Evolutionary conservation across 23 red algal species (phyloP).

Genomic region (Chondrus crispus): DNA sequence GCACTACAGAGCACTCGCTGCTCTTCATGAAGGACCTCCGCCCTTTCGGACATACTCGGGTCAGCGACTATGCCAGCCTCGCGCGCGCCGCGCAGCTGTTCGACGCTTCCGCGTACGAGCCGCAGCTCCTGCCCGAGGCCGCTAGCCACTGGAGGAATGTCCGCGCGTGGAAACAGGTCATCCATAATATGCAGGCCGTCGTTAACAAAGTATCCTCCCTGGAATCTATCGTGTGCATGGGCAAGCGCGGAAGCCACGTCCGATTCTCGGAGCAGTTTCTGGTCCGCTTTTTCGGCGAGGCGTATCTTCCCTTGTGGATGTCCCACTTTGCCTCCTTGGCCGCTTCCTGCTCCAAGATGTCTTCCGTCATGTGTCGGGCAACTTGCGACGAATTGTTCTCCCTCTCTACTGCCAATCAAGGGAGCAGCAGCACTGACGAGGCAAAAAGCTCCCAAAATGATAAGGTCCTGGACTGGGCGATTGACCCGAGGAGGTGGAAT

Average conservation of each 20-base stretch:
- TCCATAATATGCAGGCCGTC: slow-evolving; percentile 24
- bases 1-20: slow-evolving; percentile 20
- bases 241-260: neutral
- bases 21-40: slow-evolving; percentile 3
- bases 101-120: slow-evolving; percentile 37
- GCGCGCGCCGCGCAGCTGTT: slow-evolving; percentile 5
- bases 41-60: slow-evolving; percentile 27
- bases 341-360: slow-evolving; percentile 28
- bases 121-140: neutral
- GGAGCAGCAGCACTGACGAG: too few relatives aligned
- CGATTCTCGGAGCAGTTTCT: neutral
- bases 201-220: slow-evolving; percentile 42
- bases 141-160: slow-evolving; percentile 35
- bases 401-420: neutral
- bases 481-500: slow-evolving; percentile 32
- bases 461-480: neutral
- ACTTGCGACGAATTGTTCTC: slow-evolving; percentile 30
- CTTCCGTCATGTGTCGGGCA: slow-evolving; percentile 25
- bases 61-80: slow-evolving; percentile 39
- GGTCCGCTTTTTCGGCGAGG: slow-evolving; percentile 39
- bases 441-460: neutral
- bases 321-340: slow-evolving; percentile 44
- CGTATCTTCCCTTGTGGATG: slow-evolving; percentile 35
- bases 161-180: slow-evolving; percentile 22
- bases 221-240: slow-evolving; percentile 10